Percentiles rank a stretch among this genome's conserved stretches.
phyloP scores from a whole-genome alignment of 192 early-diverging fungal genomes.

The Helicostylum pulchrum region DNA sequence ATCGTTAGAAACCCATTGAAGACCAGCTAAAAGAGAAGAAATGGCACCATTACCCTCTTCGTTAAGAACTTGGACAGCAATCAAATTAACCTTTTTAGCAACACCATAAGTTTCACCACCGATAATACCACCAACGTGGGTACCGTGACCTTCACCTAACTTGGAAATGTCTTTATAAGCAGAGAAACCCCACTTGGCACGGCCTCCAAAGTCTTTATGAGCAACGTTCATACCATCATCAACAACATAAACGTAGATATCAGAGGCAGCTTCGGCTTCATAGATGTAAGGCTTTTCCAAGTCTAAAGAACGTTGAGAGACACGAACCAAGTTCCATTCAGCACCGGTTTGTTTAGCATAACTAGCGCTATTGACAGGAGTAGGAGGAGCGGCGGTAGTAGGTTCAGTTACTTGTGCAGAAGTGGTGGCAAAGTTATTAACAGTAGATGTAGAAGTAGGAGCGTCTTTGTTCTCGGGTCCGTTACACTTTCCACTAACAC shows the following conservation, averaged over 20 bases:
- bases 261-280: slow-evolving; percentile 21
- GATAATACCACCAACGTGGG: slow-evolving; percentile 68
- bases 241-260: slow-evolving; percentile 58
- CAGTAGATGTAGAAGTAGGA: too few relatives aligned
- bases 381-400: slow-evolving; percentile 1
- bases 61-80: slow-evolving; percentile 70
- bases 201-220: slow-evolving; percentile 72
- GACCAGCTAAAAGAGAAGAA: slow-evolving; percentile 42
- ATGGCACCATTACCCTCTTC: slow-evolving; percentile 52
- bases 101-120: slow-evolving; percentile 63
- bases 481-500: neutral
- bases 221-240: slow-evolving; percentile 56
- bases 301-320: slow-evolving; percentile 63
- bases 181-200: slow-evolving; percentile 57
- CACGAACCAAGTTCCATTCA: slow-evolving; percentile 83
- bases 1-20: slow-evolving; percentile 36
- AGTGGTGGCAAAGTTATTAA: too few relatives aligned
- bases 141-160: slow-evolving; percentile 48
- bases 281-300: slow-evolving; percentile 22
- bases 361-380: neutral
- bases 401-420: slow-evolving; percentile 33
- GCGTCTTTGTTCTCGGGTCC: too few relatives aligned
- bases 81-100: slow-evolving; percentile 65
- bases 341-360: slow-evolving; percentile 53
- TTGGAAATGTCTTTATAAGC: slow-evolving; percentile 1